These are phyloP conservation scores for Dacryopinax primogenitus DNA, from an alignment of 768 basidiomycete species.

Conservation along the genomic window DNA sequence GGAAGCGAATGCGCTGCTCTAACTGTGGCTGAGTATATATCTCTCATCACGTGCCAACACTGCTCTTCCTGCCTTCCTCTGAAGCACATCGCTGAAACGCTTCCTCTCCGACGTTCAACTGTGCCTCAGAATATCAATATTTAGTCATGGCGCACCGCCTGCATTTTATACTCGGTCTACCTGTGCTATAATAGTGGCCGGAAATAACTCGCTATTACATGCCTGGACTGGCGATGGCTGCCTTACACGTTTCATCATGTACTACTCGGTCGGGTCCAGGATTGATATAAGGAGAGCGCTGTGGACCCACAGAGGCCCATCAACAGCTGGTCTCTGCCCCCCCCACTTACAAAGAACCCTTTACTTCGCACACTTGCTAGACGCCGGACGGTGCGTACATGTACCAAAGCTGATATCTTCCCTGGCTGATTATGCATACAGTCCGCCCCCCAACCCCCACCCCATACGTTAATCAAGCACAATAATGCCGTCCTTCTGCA, in stretches of 20 bases:
- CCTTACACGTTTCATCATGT: background rate
- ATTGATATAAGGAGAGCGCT: no score
- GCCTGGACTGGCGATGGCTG: no score
- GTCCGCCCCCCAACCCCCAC: background rate
- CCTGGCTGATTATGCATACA: background rate
- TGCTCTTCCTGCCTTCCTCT: no score
- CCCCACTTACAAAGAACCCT: background rate
- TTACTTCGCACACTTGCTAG: background rate
- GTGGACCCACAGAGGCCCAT: background rate
- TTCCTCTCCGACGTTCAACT: background rate
- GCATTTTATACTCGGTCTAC: no score
- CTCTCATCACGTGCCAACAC: no score
- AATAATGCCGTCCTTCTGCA: background rate
- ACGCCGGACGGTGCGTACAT: constrained; percentile 7
- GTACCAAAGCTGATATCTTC: no score
- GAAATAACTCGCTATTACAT: no score
- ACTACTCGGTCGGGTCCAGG: background rate
- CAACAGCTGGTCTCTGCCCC: background rate
- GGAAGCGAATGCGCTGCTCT: no score
- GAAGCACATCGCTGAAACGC: background rate
- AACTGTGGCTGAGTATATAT: no score
- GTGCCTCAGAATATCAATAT: no score
- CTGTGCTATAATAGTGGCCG: no score
- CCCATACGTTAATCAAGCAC: background rate
- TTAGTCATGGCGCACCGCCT: no score